phyloP scores from a whole-genome alignment of 371 early-diverging fungal species.

The Amoeboradix gromovi region DNA sequence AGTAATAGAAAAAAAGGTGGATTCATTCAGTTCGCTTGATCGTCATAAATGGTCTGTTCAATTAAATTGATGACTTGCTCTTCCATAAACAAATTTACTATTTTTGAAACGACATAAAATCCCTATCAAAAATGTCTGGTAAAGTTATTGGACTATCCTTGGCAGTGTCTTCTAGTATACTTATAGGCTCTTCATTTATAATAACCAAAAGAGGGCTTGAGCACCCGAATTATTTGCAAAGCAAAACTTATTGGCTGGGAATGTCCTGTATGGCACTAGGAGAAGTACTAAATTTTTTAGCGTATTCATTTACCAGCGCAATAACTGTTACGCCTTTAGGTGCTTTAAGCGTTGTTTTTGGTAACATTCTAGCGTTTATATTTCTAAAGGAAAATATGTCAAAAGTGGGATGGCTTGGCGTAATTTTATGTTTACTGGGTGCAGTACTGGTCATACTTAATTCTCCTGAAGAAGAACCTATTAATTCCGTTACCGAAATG shows the following conservation, averaged over 20 bases:
- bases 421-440: constrained; percentile 60
- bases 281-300: constrained; percentile 67
- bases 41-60: too few relatives aligned
- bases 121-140: not conserved
- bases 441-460: constrained; percentile 46
- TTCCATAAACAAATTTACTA: too few relatives aligned
- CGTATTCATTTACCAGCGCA: constrained; percentile 72
- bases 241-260: constrained; percentile 26
- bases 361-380: constrained; percentile 44
- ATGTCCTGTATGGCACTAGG: constrained; percentile 40
- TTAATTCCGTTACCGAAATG: constrained; percentile 49
- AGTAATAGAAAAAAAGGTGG: too few relatives aligned
- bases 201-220: constrained; percentile 73
- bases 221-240: constrained; percentile 18
- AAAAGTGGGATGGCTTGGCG: constrained; percentile 57
- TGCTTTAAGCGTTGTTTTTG: constrained; percentile 52
- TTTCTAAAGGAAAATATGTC: constrained; percentile 59
- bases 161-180: constrained; percentile 44
- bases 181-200: constrained; percentile 68
- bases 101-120: too few relatives aligned
- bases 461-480: constrained; percentile 49
- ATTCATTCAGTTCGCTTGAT: too few relatives aligned
- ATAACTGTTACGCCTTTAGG: constrained; percentile 71
- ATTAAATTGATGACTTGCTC: too few relatives aligned
- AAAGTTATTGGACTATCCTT: constrained; percentile 44